phyloP scores from a whole-genome alignment of 1,284 basidiomycete species.

The Grifola frondosa region DNA sequence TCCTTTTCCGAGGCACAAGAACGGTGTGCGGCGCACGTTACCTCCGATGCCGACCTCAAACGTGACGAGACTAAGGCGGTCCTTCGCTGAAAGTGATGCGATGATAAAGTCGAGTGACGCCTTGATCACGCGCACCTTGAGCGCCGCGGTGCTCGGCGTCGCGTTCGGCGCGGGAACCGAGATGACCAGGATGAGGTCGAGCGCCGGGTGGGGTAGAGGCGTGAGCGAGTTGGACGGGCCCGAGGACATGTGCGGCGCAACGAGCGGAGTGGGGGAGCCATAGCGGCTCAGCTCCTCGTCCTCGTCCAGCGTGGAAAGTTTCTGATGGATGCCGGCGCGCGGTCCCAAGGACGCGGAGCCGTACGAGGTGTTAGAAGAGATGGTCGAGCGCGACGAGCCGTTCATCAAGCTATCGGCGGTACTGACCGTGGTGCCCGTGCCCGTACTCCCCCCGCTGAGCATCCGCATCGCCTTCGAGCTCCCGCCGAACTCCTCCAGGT shows the following conservation, averaged over 20 bases:
- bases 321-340: constrained; percentile 37
- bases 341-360: constrained; percentile 37
- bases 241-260: constrained; percentile 74
- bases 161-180: constrained; percentile 77
- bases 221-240: constrained; percentile 76
- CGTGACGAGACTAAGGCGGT: constrained; percentile 84
- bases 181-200: constrained; percentile 91
- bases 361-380: constrained; percentile 70
- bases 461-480: constrained; percentile 73
- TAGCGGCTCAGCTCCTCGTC: constrained; percentile 63
- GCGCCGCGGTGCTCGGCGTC: constrained; percentile 72
- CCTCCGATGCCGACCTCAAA: constrained; percentile 85
- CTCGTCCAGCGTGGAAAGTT: constrained; percentile 66
- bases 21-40: constrained; percentile 84
- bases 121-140: constrained; percentile 86
- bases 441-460: constrained; percentile 70
- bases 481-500: constrained; percentile 73
- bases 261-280: constrained; percentile 52
- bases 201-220: constrained; percentile 80
- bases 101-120: constrained; percentile 83
- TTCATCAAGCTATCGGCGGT: constrained; percentile 67
- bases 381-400: constrained; percentile 62
- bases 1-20: constrained; percentile 69
- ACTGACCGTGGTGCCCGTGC: constrained; percentile 62
- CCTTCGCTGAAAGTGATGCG: constrained; percentile 69